Evolutionary conservation across 768 basidiomycete species (phyloP), one percentile per base, ranked within the genome.

Genomic region (Rhodosporidiobolus odoratus): DNA sequence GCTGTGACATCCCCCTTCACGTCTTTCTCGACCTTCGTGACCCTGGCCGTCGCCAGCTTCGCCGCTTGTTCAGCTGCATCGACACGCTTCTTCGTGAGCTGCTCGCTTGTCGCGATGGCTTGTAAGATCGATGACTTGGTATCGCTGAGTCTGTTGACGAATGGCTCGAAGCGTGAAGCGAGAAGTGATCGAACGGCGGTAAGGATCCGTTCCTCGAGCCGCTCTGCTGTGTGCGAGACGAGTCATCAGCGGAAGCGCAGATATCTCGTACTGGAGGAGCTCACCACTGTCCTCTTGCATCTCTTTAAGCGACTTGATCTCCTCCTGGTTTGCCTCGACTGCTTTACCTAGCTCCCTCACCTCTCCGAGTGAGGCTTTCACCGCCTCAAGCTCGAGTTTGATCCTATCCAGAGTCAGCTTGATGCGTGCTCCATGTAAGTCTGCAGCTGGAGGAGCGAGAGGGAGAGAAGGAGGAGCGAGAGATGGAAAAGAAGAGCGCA

Each of bases 331-430:
- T 3, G 47, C 17, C 34, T 68, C 59, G 13, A 62, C 34, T 34
- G 54, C 66, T 34, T 62, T 60, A 2, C 41, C 27, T 16, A 65
- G 37, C 56, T 38, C 40, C 40, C 38, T 27, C 19, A 70, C 45
- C 13, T 64, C 63, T 1, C 41, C 59, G 34, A 70, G 27, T 32
- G 53, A 58, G 23, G 17, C 25, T 41, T 63, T 25, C 34, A 53
- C 38, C 4, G 34, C 58, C 1, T 45, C 58, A 16, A 65, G 32
- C 38, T 70, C 69, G 32, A 40, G 59, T 37, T 61, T 65, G 69
- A 70, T 54, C 21, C 48, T 43, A n/a, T 62, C 45, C 2, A 70
- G 58, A 2, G 58, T 50, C 32, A 47, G 52, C 12, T 37, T 35
- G 35, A 65, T n/a, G 69, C 63, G 63, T 4, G 63, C 54, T 25